Base-by-base conservation (phyloP, 345 rosid species). In the Raphanus sativus region DNA sequence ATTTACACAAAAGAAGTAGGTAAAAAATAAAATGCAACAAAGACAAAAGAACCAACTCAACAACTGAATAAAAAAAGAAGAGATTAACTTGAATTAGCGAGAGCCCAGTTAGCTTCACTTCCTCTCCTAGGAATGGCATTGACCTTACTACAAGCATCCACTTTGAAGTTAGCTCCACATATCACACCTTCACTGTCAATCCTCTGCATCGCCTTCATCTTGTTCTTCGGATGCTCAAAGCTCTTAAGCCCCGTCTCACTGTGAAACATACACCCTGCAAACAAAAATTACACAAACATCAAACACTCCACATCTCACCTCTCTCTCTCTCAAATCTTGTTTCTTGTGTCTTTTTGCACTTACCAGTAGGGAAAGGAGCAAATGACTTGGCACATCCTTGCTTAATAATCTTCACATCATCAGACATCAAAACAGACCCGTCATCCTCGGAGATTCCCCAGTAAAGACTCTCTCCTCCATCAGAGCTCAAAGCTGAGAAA, bases 201-300 rank as follows among this genome's bases (percentile, higher is more conserved):
- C 72, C 98, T 92, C 0, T 92, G 90, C 96, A 94, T 88, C 7
- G 99, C 95, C 85, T 87, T 89, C 81, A 94, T 69, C 83, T 85
- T 81, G 62, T 80, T 84, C 86, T 74, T 89, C 0, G 98, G 98
- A 77, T 92, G 92, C 79, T 94, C 98, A 56, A 90, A 94, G 77
- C 94, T 94, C 96, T 80, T 86, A 81, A 94, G 62, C 10, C 98
- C 92, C 40, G 79, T 85, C 25, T 86, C 93, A 29, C 90, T 92
- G 69, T 92, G 93, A 74, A 90, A 94, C 94, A 94, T 90, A 45
- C 90, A 94, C 4, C 97, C 94, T 89, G n/a, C n/a, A n/a, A n/a
- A n/a, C n/a, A n/a, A 70, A 63, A 52, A 42, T 16, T 28, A 63
- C 28, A 54, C 16, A 62, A 15, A 1, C 1, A 36, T 8, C 40